Base-by-base conservation (phyloP, 169 alveolate genomes). In the Babesia gibsoni region DNA sequence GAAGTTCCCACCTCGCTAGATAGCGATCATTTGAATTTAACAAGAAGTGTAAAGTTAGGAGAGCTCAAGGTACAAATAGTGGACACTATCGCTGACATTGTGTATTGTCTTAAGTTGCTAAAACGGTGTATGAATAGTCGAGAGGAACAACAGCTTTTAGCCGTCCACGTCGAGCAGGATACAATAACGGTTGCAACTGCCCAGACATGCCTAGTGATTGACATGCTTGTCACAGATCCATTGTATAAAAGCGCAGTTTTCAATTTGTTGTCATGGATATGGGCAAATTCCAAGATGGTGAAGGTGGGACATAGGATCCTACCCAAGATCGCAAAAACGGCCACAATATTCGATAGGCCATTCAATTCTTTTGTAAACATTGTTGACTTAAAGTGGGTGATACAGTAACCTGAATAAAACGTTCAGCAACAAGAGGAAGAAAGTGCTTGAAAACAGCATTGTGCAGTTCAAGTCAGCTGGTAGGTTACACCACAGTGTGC, bases 281-380 rank as follows among this genome's bases (percentile, higher is more conserved):
- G 74, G 75, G 43, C 88, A 12, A 57, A 48, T n/a, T n/a, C 54
- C 23, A 20, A 39, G 4, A 32, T 79, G 18, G 22, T 49, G 37
- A 79, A 79, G 56, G 68, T 79, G 25, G 88, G 88, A 14, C 75
- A 79, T 52, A 56, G 61, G 36, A 22, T 69, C 18, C 18, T 77
- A 56, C 82, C 52, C 3, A 77, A 65, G 53, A 49, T 77, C 23
- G 80, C 85, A 2, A 67, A 56, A 46, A 66, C 67, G 5, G 69
- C 85, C 27, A 18, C 72, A 12, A 29, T 52, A 37, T 67, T 77
- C 50, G 57, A 65, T 39, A 22, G 72, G 12, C 81, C 85, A 18
- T 77, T 77, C 59, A 52, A 33, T 39, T 27, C 69, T 3, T 77
- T 41, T 25, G 49, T 23, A 35, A 52, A 77, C 48, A 35, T 77